Evolutionary conservation across 2,329 filamentous ascomycete species (phyloP), one percentile per base, ranked within the genome.

Genomic region (Diaporthe citri): DNA sequence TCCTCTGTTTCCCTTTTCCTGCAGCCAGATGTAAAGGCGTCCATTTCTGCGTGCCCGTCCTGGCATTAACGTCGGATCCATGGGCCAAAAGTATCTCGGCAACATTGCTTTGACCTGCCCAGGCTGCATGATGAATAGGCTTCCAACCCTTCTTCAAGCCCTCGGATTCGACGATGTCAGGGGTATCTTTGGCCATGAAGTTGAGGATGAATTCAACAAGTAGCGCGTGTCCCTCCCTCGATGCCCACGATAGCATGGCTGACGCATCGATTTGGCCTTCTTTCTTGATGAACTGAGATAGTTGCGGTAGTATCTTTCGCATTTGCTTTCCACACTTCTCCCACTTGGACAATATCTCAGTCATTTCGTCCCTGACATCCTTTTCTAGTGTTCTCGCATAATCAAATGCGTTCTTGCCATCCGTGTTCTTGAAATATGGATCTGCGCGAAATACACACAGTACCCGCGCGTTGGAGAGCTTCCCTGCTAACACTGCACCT

Each of bases 361-460:
- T 22, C 22, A 67, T 36, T 3, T 36, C 12, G 2, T 3, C 22
- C 2, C 28, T 22, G 1, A 15, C 10, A 9, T 17, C 4, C 1
- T 5, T 1, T 1, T 36, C 31, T 0, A 67, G 31, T n/a, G 10
- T 4, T 28, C 17, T 25, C 0, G 31, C 22, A 2, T 1, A 39
- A n/a, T 39, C 7, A 17, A 67, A 51, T 7, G 62, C 62, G 8
- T 52, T 9, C 3, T 67, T n/a, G 4, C 62, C 62, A 17, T 39
- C 3, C 9, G 15, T 36, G 20, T 67, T 28, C 31, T 36, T 52
- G 62, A 28, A 20, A 6, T 15, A 8, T 2, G 62, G 31, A 39
- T 67, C 62, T 36, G 62, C 62, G 8, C 62, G 20, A 28, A 67
- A 39, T 2, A 43, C 62, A 52, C 62, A 67, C 31, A 67, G 31